Conservation (phyloP, 1,139 yeast species). For the Scheffersomyces segobiensis region DNA sequence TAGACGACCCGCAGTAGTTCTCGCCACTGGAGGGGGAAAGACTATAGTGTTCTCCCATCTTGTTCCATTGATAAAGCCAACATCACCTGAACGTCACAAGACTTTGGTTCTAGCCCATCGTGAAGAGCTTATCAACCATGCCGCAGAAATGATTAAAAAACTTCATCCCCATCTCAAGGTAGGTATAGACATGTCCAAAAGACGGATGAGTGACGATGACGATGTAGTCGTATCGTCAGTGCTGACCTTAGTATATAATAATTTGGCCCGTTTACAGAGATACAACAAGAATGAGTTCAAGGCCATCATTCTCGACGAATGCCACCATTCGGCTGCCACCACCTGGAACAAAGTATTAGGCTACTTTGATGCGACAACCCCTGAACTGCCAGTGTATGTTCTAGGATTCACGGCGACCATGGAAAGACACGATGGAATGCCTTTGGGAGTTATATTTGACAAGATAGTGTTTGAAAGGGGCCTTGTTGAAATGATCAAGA, state of each 20-base stretch:
- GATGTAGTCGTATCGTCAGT: constrained; percentile 82
- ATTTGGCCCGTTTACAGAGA: constrained; percentile 48
- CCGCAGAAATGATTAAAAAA: constrained; percentile 49
- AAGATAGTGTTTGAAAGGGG: constrained; percentile 72
- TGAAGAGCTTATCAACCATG: constrained; percentile 75
- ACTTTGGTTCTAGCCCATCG: constrained; percentile 79
- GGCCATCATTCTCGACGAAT: constrained; percentile 83
- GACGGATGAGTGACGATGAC: constrained; percentile 37
- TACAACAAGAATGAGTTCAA: constrained; percentile 64
- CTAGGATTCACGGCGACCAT: constrained; percentile 89
- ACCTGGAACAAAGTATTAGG: constrained; percentile 61
- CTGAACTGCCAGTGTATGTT: constrained; percentile 50
- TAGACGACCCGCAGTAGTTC: constrained; percentile 71
- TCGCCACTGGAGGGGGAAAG: constrained; percentile 96
- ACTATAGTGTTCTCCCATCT: constrained; percentile 80
- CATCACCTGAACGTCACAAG: constrained; percentile 38
- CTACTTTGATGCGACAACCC: constrained; percentile 54
- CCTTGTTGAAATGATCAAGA: constrained; percentile 65
- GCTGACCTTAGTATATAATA: constrained; percentile 50
- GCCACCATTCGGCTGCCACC: constrained; percentile 85
- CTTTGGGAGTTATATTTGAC: constrained; percentile 64
- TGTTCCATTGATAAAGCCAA: constrained; percentile 49
- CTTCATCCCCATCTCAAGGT: constrained; percentile 55
- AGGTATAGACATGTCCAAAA: constrained; percentile 72
- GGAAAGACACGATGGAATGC: constrained; percentile 63